Evolutionary conservation across 257 asterid species (phyloP).

Genomic region (Nicotiana undulata): DNA sequence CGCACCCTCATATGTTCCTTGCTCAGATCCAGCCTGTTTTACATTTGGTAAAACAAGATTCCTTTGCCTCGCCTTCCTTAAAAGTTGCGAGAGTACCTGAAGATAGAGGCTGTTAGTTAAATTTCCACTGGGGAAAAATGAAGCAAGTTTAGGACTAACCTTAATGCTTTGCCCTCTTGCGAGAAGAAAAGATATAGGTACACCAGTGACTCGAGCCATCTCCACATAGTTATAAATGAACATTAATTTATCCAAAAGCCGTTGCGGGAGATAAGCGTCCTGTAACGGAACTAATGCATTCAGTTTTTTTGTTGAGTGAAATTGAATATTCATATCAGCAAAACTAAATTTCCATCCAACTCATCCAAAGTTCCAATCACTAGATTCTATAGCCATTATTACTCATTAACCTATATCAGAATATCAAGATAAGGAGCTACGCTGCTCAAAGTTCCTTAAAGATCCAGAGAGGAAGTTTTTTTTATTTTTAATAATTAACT

Average conservation of each 20-base stretch:
- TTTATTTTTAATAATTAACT: too few species aligned
- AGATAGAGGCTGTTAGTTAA: constrained; percentile 18
- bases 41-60: constrained; percentile 84
- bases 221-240: constrained; percentile 87
- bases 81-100: constrained; percentile 95
- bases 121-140: constrained; percentile 6
- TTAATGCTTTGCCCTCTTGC: constrained; percentile 98
- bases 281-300: constrained; percentile 18
- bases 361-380: background rate
- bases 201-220: constrained; percentile 99
- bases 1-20: constrained; percentile 97
- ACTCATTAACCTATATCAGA: too few species aligned
- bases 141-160: constrained; percentile 28
- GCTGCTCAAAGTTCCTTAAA: too few species aligned
- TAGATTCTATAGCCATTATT: background rate
- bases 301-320: background rate
- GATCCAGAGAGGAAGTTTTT: too few species aligned
- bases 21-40: constrained; percentile 89
- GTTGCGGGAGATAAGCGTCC: constrained; percentile 99
- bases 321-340: constrained; percentile 1
- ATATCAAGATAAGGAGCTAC: too few species aligned
- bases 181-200: constrained; percentile 90
- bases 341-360: background rate
- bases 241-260: constrained; percentile 96
- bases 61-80: constrained; percentile 83